phyloP scores from a whole-genome alignment of 345 rosid genomes.

The Salix dunnii region DNA sequence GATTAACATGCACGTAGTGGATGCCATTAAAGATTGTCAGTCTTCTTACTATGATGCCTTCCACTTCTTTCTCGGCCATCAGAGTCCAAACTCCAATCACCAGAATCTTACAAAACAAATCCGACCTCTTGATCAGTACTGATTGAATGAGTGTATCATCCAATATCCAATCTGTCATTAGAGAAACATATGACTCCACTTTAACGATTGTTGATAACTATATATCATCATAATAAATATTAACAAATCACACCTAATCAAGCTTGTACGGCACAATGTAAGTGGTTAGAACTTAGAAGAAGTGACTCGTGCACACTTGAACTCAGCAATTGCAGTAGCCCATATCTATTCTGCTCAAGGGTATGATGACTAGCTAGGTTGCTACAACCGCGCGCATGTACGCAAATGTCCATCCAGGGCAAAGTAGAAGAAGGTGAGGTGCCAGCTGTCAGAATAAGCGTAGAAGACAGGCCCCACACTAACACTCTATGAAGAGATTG shows the following conservation, averaged over 20 bases:
- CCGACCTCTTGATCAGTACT: too few relatives aligned
- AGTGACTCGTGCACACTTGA: background rate
- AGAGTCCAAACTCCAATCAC: too few relatives aligned
- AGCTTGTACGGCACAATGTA: background rate
- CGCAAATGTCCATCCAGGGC: background rate
- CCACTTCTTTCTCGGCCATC: background rate
- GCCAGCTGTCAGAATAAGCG: slow-evolving; percentile 10
- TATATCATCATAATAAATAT: too few relatives aligned
- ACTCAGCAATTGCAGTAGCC: background rate
- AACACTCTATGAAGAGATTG: background rate
- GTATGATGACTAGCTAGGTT: background rate
- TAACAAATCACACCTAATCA: background rate
- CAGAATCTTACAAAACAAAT: too few relatives aligned
- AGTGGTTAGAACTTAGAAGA: background rate
- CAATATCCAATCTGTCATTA: too few relatives aligned
- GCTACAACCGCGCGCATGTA: slow-evolving; percentile 3
- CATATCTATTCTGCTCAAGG: background rate
- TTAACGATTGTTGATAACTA: too few relatives aligned
- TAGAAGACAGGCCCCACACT: background rate
- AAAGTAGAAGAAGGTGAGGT: background rate
- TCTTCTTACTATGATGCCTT: background rate
- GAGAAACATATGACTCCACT: too few relatives aligned
- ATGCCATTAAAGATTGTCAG: background rate
- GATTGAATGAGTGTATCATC: too few relatives aligned
- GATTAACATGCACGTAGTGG: background rate